phyloP scores from a whole-genome alignment of 116 monocot genomes.

The Trichopus zeylanicus region DNA sequence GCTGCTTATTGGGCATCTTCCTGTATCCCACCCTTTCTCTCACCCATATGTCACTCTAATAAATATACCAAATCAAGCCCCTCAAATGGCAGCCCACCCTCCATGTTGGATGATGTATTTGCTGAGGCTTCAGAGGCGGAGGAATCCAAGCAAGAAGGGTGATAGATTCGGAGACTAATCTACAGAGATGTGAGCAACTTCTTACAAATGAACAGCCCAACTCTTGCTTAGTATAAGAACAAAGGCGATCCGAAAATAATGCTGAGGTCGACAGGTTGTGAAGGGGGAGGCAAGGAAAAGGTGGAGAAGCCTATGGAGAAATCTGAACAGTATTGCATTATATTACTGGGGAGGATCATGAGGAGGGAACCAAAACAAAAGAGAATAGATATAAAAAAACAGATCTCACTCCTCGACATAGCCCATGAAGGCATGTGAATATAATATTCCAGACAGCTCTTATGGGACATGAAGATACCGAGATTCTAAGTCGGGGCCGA shows the following conservation, averaged over 20 bases:
- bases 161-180: conserved; percentile 2
- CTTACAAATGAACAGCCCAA: neutral
- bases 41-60: conserved; percentile 12
- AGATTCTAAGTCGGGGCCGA: conserved; percentile 5
- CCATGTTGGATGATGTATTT: neutral
- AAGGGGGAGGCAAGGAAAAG: conserved; percentile 12
- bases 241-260: conserved; percentile 16
- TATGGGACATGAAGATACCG: conserved; percentile 7
- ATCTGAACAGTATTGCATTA: neutral
- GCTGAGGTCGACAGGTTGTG: conserved; percentile 23
- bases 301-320: conserved; percentile 16
- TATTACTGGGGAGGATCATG: conserved; percentile 3
- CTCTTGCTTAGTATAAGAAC: neutral
- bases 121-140: neutral
- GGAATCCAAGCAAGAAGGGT: conserved; percentile 1
- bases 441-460: conserved; percentile 58
- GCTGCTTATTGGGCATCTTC: conserved; percentile 19
- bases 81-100: neutral
- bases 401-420: conserved; percentile 33
- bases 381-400: conserved; percentile 1
- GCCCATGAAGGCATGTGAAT: conserved; percentile 28
- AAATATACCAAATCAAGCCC: conserved; percentile 1
- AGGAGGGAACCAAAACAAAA: neutral
- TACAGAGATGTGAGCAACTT: neutral
- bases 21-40: conserved; percentile 1